A percentile compares a stretch with the other conserved stretches of the same genome.
Evolutionary conservation across 805 yeast genomes (phyloP).

Genomic region (Lachancea dasiensis): DNA sequence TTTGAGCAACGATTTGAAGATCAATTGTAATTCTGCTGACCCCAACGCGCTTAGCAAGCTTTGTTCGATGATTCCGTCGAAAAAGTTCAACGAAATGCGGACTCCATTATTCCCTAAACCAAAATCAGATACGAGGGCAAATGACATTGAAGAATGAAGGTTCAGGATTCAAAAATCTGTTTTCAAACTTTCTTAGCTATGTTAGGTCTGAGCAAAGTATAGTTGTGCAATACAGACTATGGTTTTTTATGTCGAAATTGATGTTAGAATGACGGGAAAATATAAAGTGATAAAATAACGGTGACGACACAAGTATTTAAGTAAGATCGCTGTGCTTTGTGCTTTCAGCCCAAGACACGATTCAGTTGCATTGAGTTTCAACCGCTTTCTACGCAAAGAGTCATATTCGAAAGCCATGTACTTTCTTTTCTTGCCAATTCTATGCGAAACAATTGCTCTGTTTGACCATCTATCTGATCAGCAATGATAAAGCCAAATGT

Average conservation of each 20-base stretch:
- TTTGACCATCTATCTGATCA: constrained; percentile 3
- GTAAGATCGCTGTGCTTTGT: too few relatives aligned
- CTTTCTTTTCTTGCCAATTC: background rate
- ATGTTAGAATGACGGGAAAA: too few relatives aligned
- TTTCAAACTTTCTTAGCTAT: too few relatives aligned
- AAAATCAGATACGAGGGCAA: constrained; percentile 24
- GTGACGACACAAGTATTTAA: too few relatives aligned
- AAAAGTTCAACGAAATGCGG: constrained; percentile 64
- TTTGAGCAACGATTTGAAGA: constrained; percentile 73
- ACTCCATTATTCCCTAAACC: constrained; percentile 39
- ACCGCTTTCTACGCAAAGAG: too few relatives aligned
- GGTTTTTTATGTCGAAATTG: too few relatives aligned
- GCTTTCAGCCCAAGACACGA: too few relatives aligned
- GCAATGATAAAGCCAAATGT: background rate
- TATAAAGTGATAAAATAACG: too few relatives aligned
- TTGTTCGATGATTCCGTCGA: constrained; percentile 75
- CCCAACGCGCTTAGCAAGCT: constrained; percentile 41
- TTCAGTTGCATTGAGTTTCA: too few relatives aligned
- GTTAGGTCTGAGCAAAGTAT: too few relatives aligned
- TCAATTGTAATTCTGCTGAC: constrained; percentile 40
- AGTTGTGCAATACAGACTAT: too few relatives aligned
- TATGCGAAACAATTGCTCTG: constrained; percentile 5
- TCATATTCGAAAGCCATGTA: too few relatives aligned
- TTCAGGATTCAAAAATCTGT: background rate
- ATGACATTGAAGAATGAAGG: constrained; percentile 21